Percentiles rank a stretch among this genome's conserved stretches.
phyloP scores from a whole-genome alignment of 164 flowering plant species.

The Vitis riparia region DNA sequence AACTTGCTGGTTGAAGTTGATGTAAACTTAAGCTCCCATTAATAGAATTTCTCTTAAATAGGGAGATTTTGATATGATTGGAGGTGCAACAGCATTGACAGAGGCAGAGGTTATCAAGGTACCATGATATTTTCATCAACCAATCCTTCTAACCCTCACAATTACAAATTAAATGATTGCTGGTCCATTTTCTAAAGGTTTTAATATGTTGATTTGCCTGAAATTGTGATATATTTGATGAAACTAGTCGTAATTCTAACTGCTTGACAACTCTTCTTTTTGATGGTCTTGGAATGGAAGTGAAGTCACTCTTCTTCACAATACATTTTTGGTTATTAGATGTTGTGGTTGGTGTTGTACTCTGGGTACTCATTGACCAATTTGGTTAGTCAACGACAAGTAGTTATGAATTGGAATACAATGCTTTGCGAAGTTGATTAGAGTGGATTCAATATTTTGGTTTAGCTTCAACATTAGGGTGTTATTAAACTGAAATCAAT shows the following conservation, averaged over 20 bases:
- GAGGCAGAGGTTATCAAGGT: conserved; percentile 96
- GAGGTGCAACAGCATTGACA: conserved; percentile 75
- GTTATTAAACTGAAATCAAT: too few species aligned
- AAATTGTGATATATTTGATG: neutral
- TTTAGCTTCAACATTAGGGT: too few species aligned
- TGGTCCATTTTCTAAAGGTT: neutral
- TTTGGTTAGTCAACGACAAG: too few species aligned
- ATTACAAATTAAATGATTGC: neutral
- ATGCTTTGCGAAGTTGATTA: too few species aligned
- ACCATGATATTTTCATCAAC: conserved; percentile 1
- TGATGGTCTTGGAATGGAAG: neutral
- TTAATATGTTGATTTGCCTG: neutral
- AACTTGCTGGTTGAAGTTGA: neutral
- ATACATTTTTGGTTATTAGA: neutral
- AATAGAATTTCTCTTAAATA: conserved; percentile 20
- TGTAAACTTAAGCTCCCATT: neutral
- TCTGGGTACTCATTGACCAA: too few species aligned
- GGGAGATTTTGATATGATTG: conserved; percentile 96
- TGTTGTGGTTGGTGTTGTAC: neutral
- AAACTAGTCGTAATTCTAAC: neutral
- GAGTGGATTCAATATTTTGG: too few species aligned
- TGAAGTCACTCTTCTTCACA: neutral
- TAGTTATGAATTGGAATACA: too few species aligned
- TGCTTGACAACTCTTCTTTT: neutral
- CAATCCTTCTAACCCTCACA: conserved; percentile 1